Evolutionary conservation across 108 stramenopile genomes (phyloP), one percentile per base, ranked within the genome.

Genomic region (Cylindrotheca closterium): DNA sequence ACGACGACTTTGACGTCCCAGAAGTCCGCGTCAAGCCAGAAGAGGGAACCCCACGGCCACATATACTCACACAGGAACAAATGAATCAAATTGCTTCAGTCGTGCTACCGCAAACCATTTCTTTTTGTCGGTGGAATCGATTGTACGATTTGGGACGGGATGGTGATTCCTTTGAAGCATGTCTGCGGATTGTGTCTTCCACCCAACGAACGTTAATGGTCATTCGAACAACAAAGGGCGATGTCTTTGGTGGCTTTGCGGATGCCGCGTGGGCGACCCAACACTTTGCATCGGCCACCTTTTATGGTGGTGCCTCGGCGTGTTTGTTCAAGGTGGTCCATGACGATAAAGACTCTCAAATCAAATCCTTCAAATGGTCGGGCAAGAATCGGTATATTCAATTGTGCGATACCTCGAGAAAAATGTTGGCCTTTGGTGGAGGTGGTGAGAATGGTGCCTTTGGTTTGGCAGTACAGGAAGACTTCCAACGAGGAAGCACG

Each of bases 371-470:
- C 71, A 85, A 82, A 22, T 94, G 93, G 93, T 77, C 93, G 0
- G 93, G 93, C 0, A 71, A 60, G 37, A 94, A 94, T 63, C 75
- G 93, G 30, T 94, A 91, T 60, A 85, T 92, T 34, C 93, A 94
- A 63, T 53, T 92, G 2, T 88, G 88, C 45, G 93, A 94, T 56
- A 52, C 65, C 19, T 47, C 57, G 12, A 72, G 62, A 47, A 77
- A 81, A 51, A 74, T 79, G 51, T 37, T 94, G 23, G 93, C 93
- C 23, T 90, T 94, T 78, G 93, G 93, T 26, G 90, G 93, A 21
- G 93, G 93, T 47, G 93, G 93, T 21, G 75, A 86, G 51, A 77
- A 90, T 12, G 90, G 93, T 21, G 85, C 83, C 26, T 94, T 94
- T 77, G 93, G 93, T 33, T 70, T 94, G 18, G 89, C 86, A 65